phyloP scores from a whole-genome alignment of 1,139 yeast genomes.

The Scheffersomyces lignicola region DNA sequence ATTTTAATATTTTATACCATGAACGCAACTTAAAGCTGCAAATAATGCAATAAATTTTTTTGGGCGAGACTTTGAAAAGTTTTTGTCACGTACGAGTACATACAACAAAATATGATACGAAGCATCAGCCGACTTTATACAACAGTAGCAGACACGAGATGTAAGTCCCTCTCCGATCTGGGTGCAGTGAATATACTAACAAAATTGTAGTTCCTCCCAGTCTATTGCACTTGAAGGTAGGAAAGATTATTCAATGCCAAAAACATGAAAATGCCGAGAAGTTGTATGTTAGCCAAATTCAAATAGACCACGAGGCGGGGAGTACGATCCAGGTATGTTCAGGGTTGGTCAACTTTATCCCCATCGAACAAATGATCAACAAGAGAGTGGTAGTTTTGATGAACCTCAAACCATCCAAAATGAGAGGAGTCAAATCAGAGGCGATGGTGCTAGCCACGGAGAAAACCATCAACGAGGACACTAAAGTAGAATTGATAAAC shows the following conservation, averaged over 20 bases:
- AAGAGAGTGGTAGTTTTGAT: constrained; percentile 82
- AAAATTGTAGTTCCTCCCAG: constrained; percentile 19
- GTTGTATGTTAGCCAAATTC: constrained; percentile 52
- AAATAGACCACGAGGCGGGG: constrained; percentile 12
- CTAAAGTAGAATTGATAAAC: constrained; percentile 32
- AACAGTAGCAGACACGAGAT: background rate
- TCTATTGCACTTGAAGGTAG: constrained; percentile 39
- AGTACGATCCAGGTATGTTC: constrained; percentile 50
- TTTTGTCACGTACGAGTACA: too few species aligned
- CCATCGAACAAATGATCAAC: constrained; percentile 80
- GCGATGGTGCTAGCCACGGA: constrained; percentile 62
- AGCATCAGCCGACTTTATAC: background rate
- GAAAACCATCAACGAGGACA: constrained; percentile 8
- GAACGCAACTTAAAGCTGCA: too few species aligned
- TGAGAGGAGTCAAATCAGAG: constrained; percentile 67
- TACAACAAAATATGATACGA: background rate
- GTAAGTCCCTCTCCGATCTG: background rate
- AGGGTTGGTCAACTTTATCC: constrained; percentile 72
- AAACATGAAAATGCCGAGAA: constrained; percentile 55
- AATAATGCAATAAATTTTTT: too few species aligned
- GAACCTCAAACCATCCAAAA: constrained; percentile 85
- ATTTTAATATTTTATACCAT: too few species aligned
- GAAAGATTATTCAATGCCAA: constrained; percentile 40
- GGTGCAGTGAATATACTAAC: too few species aligned
- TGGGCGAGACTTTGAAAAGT: too few species aligned